Conservation (phyloP, 2,329 filamentous ascomycete genomes). For the Atkinsonella hypoxylon region DNA sequence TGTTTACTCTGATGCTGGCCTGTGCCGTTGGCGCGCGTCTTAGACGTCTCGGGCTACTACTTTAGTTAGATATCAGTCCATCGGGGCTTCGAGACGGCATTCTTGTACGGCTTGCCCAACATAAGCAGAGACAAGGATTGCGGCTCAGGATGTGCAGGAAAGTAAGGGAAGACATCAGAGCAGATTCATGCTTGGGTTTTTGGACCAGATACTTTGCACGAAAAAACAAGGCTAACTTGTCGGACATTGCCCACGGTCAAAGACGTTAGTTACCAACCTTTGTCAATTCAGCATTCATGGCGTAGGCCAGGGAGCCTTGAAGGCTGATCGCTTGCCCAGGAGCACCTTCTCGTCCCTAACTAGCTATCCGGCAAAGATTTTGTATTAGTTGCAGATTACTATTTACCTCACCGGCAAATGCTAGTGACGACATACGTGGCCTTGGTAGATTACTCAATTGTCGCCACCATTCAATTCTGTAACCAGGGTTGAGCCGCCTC, state of each 20-base stretch:
- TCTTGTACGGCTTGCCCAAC: neutral
- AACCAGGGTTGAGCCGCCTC: too few relatives aligned
- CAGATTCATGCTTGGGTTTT: neutral
- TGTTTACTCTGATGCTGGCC: neutral
- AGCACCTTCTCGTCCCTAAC: neutral
- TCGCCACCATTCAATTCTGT: neutral
- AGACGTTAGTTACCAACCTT: neutral
- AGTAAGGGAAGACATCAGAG: too few relatives aligned
- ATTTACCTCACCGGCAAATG: neutral
- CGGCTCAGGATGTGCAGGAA: neutral
- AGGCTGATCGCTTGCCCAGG: neutral
- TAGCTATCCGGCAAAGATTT: neutral
- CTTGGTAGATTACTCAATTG: neutral
- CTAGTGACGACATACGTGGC: neutral
- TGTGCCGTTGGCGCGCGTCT: too few relatives aligned
- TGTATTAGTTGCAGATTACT: neutral
- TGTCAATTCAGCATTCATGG: neutral
- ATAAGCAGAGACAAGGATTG: neutral
- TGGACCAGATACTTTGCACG: neutral
- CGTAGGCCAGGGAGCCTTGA: slow-evolving; percentile 1
- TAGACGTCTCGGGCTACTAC: too few relatives aligned
- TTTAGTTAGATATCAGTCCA: too few relatives aligned
- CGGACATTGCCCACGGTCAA: neutral
- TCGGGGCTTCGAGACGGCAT: too few relatives aligned
- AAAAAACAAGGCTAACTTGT: neutral